Conservation (phyloP, 2,329 filamentous ascomycete genomes). For the Gaeumannomyces sp. region DNA sequence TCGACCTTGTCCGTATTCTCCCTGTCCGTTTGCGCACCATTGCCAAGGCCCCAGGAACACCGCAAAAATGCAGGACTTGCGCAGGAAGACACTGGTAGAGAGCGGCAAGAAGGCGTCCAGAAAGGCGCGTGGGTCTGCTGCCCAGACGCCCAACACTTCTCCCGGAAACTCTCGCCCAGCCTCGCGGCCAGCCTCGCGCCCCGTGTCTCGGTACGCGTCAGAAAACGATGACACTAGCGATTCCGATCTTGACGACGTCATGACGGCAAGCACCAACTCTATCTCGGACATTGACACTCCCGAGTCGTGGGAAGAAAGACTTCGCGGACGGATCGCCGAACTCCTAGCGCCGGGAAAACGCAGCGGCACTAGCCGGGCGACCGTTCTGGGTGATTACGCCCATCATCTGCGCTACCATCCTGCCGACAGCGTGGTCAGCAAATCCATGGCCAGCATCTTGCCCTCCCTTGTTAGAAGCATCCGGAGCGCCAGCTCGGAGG, state of each 20-base stretch:
- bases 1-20: not conserved
- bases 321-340: constrained; percentile 62
- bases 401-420: constrained; percentile 64
- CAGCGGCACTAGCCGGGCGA: constrained; percentile 63
- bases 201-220: constrained; percentile 50
- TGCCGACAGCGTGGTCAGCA: constrained; percentile 55
- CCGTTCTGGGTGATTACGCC: constrained; percentile 54
- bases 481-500: constrained; percentile 59
- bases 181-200: constrained; percentile 54
- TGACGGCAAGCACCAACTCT: constrained; percentile 37
- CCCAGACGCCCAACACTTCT: constrained; percentile 51
- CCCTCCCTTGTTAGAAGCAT: constrained; percentile 63
- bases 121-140: constrained; percentile 58
- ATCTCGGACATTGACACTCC: constrained; percentile 51
- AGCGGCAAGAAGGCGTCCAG: constrained; percentile 66
- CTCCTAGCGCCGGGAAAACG: constrained; percentile 67
- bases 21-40: not conserved
- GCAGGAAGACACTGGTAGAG: constrained; percentile 63
- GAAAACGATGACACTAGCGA: constrained; percentile 55
- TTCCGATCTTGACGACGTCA: constrained; percentile 40
- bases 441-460: constrained; percentile 54
- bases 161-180: constrained; percentile 50
- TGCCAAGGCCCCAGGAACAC: constrained; percentile 6
- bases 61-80: constrained; percentile 56
- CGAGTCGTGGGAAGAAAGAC: constrained; percentile 50